phyloP scores from a whole-genome alignment of 306 rosid species.

The Leucaena leucocephala region DNA sequence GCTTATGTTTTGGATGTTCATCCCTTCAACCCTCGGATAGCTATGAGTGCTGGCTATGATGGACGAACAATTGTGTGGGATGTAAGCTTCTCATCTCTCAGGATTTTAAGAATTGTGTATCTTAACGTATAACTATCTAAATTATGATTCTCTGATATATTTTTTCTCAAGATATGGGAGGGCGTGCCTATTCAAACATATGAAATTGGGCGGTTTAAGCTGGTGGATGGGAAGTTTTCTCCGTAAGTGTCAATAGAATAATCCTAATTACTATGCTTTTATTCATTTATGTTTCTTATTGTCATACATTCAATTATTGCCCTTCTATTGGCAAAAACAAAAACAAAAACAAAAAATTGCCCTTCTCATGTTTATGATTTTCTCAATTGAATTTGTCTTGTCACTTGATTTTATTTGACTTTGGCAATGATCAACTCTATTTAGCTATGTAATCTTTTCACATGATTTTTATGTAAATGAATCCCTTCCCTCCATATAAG shows the following conservation, averaged over 20 bases:
- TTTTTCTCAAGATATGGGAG: conserved; percentile 81
- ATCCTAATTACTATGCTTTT: conserved; percentile 6
- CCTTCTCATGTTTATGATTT: not conserved
- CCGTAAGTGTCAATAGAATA: conserved; percentile 62
- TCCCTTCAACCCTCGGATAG: conserved; percentile 96
- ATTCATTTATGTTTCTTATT: conserved; percentile 16
- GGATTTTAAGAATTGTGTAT: conserved; percentile 26
- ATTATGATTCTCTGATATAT: conserved; percentile 37
- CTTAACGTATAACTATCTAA: conserved; percentile 25
- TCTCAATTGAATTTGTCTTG: not conserved
- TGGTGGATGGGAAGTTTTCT: conserved; percentile 94
- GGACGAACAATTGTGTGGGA: conserved; percentile 91
- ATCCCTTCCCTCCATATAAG: not conserved
- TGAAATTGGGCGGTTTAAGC: conserved; percentile 66
- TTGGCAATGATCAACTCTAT: conserved; percentile 24
- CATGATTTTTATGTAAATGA: conserved; percentile 11
- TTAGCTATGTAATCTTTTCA: not conserved
- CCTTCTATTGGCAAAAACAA: not conserved
- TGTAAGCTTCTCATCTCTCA: conserved; percentile 56
- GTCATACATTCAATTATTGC: conserved; percentile 26
- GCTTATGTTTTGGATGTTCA: conserved; percentile 94
- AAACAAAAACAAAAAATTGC: not conserved
- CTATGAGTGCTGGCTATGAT: conserved; percentile 98
- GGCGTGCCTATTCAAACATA: conserved; percentile 75
- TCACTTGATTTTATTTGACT: conserved; percentile 20